Percentiles rank a stretch among this genome's conserved stretches.
phyloP scores from a whole-genome alignment of 306 rosid species.

The Trichosanthes truncata region DNA sequence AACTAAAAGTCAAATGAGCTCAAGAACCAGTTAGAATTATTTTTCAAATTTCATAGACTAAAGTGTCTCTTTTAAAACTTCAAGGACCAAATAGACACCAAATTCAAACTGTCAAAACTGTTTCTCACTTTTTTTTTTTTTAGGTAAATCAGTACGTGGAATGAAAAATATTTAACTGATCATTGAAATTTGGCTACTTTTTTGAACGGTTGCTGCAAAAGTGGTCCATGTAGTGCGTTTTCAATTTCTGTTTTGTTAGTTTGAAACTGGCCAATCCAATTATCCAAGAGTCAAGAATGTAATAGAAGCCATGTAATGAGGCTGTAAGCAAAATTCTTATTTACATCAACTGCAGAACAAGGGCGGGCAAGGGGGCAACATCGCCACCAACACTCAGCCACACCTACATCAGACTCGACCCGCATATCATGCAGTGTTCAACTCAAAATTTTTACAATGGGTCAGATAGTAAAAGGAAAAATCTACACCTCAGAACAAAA shows the following conservation, averaged over 20 bases:
- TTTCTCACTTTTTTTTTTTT: no score
- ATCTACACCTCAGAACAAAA: conserved; percentile 39
- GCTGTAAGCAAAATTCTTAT: background rate
- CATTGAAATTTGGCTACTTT: no score
- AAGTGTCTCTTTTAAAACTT: no score
- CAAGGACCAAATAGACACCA: no score
- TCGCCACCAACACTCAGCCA: background rate
- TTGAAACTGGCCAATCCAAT: background rate
- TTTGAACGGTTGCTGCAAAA: no score
- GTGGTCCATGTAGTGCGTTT: background rate
- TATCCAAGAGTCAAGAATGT: background rate
- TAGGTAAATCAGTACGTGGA: no score
- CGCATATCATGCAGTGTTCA: background rate
- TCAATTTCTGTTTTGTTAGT: background rate
- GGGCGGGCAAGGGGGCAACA: background rate
- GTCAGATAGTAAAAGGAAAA: background rate
- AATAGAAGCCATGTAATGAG: background rate
- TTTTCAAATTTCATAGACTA: no score
- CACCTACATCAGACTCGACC: background rate
- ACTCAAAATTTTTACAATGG: conserved; percentile 14
- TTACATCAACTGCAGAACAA: background rate
- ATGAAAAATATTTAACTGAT: no score
- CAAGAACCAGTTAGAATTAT: no score
- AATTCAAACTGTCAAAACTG: no score
- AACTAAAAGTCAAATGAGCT: no score